These are phyloP conservation scores for Aspergillus pseudonomiae DNA, from an alignment of 2,329 filamentous ascomycete genomes.

Conservation along the genomic window DNA sequence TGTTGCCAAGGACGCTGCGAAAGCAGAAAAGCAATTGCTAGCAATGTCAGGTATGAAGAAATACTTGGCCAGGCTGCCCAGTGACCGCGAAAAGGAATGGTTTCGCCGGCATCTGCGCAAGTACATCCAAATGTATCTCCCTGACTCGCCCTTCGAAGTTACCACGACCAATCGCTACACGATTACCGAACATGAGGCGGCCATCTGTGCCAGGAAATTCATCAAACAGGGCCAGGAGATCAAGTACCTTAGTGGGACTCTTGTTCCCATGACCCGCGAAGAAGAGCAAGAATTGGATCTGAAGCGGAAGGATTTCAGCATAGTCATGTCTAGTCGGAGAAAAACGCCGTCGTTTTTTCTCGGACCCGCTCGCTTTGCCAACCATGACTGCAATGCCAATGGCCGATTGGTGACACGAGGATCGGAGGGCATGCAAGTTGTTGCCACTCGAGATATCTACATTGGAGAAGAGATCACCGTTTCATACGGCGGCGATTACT, in stretches of 20 bases:
- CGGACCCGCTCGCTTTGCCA: constrained; percentile 92
- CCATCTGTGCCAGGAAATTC: constrained; percentile 75
- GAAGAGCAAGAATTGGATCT: constrained; percentile 82
- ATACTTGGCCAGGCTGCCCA: constrained; percentile 69
- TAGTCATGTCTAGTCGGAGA: constrained; percentile 89
- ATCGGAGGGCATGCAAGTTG: constrained; percentile 85
- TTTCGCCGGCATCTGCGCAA: constrained; percentile 84
- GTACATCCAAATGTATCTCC: constrained; percentile 89
- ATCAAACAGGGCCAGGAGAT: constrained; percentile 83
- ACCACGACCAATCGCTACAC: constrained; percentile 93
- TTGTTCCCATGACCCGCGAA: constrained; percentile 88
- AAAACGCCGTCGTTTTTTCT: constrained; percentile 91
- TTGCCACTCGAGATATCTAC: constrained; percentile 79
- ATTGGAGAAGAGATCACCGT: constrained; percentile 95
- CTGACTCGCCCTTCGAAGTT: constrained; percentile 94
- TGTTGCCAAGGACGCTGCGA: constrained; percentile 69
- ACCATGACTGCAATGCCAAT: constrained; percentile 95
- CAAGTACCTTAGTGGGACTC: constrained; percentile 87
- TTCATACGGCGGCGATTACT: constrained; percentile 93
- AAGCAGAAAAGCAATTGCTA: constrained; percentile 73
- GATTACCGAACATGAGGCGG: constrained; percentile 85
- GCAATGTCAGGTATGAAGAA: constrained; percentile 72
- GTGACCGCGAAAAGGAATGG: constrained; percentile 79
- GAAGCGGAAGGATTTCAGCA: constrained; percentile 91
- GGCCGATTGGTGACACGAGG: constrained; percentile 82